Evolutionary conservation across 371 early-diverging fungal species (phyloP), one percentile per base, ranked within the genome.

Genomic region (Choanephora cucurbitarum): DNA sequence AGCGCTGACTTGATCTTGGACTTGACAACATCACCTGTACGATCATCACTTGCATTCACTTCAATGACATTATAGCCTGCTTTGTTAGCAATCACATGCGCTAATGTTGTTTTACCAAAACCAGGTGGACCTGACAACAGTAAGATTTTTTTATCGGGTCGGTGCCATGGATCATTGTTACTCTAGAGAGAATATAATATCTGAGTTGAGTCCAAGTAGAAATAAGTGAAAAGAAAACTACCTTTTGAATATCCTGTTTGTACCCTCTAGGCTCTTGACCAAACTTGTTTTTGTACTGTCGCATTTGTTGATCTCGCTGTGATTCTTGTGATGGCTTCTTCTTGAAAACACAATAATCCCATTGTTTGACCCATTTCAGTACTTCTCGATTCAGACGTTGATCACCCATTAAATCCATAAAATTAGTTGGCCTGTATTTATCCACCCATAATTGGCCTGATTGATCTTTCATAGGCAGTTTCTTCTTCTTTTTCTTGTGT

Each of bases 41-140:
- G 94, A 69, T 97, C 97, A 69, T 98, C 99, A 81, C 96, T 93
- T 5, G 99, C 99, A 75, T 99, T 99, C 67, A 99, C 89, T 77
- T 99, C 99, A 17, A 97, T 74, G 3, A 91, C 71, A 43, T 91
- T 84, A 65, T 98, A 94, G 1, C 96, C 96, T n/a, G 91, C 85
- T 60, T 96, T 95, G 42, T 82, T 80, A 0, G 97, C 97, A 43
- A 94, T 83, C 1, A 99, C 86, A 70, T 97, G 95, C 0, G 97
- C 99, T 59, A 99, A 75, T 0, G 99, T 98, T 0, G 99, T 99
- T 70, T 99, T 99, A 53, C 99, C 99, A 48, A 97, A 80, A 0
- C 99, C 99, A 1, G 99, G 97, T 17, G 95, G 92, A 0, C 99
- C 99, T 6, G 93, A 83, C 19, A 99, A 59, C n/a, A 99, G 63